Conservation (phyloP, 1,284 basidiomycete genomes). For the Sporisorium exsertum region DNA sequence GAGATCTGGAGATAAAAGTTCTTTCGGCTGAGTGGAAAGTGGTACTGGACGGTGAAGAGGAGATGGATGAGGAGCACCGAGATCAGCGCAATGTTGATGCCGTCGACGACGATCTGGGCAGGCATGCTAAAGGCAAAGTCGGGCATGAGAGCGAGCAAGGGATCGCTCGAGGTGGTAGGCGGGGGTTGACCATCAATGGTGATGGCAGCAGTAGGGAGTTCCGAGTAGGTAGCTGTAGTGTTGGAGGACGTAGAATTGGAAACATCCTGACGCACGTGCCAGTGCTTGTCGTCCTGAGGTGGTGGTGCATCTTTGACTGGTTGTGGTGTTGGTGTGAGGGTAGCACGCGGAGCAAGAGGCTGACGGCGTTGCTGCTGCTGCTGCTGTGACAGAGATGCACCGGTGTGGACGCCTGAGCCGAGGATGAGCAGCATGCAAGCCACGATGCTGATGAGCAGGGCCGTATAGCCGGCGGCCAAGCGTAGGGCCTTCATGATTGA, state of each 20-base stretch:
- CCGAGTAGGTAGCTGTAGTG: constrained; percentile 24
- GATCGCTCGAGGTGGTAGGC: constrained; percentile 45
- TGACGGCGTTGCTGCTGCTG: constrained; percentile 6
- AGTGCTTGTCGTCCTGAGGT: constrained; percentile 5
- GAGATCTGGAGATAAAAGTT: constrained; percentile 91
- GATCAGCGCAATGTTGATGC: constrained; percentile 87
- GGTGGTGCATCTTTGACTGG: constrained; percentile 1
- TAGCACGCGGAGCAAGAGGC: constrained; percentile 7
- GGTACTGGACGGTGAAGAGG: constrained; percentile 93
- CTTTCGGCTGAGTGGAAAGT: constrained; percentile 89
- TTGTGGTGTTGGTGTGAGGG: constrained; percentile 10
- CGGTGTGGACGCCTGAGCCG: not conserved
- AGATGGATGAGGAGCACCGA: constrained; percentile 90
- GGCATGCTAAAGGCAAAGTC: constrained; percentile 82
- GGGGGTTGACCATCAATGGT: constrained; percentile 54
- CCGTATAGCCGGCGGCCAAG: not conserved
- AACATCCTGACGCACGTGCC: constrained; percentile 9
- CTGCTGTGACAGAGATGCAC: constrained; percentile 1
- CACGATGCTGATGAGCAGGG: constrained; percentile 14
- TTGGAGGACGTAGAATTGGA: constrained; percentile 9
- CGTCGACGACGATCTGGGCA: constrained; percentile 87
- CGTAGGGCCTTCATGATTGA: constrained; percentile 17
- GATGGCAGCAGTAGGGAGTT: constrained; percentile 44
- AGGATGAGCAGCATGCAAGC: constrained; percentile 24
- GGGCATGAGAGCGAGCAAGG: constrained; percentile 58